phyloP scores from a whole-genome alignment of 1,284 basidiomycete species.

The Volvariella volvacea region DNA sequence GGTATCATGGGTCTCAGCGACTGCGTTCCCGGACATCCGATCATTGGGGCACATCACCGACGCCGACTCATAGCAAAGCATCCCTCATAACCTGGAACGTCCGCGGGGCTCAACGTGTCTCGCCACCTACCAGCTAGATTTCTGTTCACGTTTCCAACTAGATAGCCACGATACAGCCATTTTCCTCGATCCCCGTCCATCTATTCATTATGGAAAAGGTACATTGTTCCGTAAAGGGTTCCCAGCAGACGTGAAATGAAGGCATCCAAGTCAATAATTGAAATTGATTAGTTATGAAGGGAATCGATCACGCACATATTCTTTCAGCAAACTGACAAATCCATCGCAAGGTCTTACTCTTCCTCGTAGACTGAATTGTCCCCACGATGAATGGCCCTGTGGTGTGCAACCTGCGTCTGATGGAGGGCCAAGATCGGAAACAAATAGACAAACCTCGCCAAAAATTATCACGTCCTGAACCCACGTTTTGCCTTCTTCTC shows the following conservation, averaged over 20 bases:
- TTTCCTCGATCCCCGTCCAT: conserved; percentile 60
- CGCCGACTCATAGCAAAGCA: conserved; percentile 69
- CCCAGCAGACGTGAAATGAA: too few relatives aligned
- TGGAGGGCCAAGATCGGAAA: background rate
- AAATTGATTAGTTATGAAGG: conserved; percentile 1
- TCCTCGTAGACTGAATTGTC: conserved; percentile 65
- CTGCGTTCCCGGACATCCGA: too few relatives aligned
- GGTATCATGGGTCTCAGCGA: too few relatives aligned
- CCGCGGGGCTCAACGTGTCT: conserved; percentile 55
- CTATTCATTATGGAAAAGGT: conserved; percentile 24
- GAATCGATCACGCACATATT: conserved; percentile 50
- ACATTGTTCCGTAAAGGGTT: too few relatives aligned
- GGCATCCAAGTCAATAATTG: too few relatives aligned
- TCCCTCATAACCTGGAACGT: conserved; percentile 63
- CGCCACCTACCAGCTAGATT: conserved; percentile 70
- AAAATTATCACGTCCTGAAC: conserved; percentile 60
- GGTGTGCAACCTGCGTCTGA: conserved; percentile 2
- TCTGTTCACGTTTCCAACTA: conserved; percentile 58
- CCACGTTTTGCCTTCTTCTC: conserved; percentile 12
- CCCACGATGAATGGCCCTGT: conserved; percentile 80
- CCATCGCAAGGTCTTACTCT: conserved; percentile 66
- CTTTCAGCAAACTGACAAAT: conserved; percentile 62
- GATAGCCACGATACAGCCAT: conserved; percentile 73
- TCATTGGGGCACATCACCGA: conserved; percentile 26
- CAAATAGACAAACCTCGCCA: conserved; percentile 49